These are phyloP conservation scores for Citrullus mucosospermus DNA, from an alignment of 306 rosid species.

Conservation along the genomic window DNA sequence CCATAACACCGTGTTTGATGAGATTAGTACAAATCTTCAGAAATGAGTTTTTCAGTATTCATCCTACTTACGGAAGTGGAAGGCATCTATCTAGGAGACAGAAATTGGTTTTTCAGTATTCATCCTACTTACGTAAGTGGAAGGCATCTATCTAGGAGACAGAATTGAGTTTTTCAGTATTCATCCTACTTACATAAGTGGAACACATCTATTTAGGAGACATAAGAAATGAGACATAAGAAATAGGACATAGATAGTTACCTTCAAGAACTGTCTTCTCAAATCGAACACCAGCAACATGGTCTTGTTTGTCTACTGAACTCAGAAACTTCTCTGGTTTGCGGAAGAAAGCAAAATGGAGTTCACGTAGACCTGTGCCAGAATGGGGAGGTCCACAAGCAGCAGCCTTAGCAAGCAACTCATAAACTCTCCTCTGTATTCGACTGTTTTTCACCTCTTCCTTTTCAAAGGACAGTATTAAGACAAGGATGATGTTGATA, in stretches of 20 bases:
- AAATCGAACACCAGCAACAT: conserved; percentile 48
- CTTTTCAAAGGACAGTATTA: conserved; percentile 40
- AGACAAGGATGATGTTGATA: conserved; percentile 19
- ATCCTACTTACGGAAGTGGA: background rate
- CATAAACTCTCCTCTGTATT: conserved; percentile 70
- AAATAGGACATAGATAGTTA: conserved; percentile 6
- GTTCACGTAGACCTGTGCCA: conserved; percentile 44
- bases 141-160: too few relatives aligned
- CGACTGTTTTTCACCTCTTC: conserved; percentile 76
- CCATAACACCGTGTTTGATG: background rate
- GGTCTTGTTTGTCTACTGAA: conserved; percentile 31
- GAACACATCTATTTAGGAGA: background rate
- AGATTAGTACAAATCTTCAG: background rate
- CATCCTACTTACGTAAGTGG: too few relatives aligned
- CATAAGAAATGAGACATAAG: background rate
- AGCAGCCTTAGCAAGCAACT: conserved; percentile 75
- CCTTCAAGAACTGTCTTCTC: conserved; percentile 77
- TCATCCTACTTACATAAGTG: background rate
- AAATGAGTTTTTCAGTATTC: background rate
- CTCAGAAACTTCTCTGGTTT: conserved; percentile 65
- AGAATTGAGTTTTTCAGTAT: background rate
- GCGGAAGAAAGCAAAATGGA: conserved; percentile 65
- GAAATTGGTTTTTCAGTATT: background rate
- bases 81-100: background rate
- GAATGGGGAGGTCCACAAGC: conserved; percentile 29